phyloP scores from a whole-genome alignment of 768 basidiomycete species.

The Podaxis carcinomalis region DNA sequence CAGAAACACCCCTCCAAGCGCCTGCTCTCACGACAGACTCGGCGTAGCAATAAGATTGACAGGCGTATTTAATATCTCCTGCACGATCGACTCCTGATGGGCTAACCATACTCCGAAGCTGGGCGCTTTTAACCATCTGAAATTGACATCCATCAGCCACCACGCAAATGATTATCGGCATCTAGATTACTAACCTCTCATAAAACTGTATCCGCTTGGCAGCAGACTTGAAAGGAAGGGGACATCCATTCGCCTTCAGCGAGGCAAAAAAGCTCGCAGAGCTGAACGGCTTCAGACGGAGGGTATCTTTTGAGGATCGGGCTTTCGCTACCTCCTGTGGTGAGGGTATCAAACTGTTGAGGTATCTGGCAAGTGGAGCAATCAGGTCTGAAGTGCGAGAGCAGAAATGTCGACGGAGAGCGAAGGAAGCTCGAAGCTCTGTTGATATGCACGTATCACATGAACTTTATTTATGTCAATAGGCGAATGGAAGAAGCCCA shows the following conservation, averaged over 20 bases:
- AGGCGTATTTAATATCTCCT: conserved; percentile 40
- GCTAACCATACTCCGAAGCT: conserved; percentile 80
- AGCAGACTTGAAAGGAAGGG: conserved; percentile 70
- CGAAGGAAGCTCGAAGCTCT: conserved; percentile 63
- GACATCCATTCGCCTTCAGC: conserved; percentile 63
- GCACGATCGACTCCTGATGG: conserved; percentile 68
- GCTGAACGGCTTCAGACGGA: conserved; percentile 69
- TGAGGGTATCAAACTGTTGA: conserved; percentile 80
- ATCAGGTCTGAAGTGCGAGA: conserved; percentile 83
- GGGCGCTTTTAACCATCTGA: conserved; percentile 65
- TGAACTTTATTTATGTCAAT: neutral
- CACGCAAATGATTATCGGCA: neutral
- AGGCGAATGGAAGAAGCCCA: conserved; percentile 15
- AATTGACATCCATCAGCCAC: neutral
- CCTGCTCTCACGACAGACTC: conserved; percentile 5
- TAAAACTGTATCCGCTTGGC: conserved; percentile 71
- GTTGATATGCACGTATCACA: neutral
- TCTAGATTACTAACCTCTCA: conserved; percentile 31
- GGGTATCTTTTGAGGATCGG: conserved; percentile 21
- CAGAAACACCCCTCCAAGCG: neutral
- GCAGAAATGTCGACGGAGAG: conserved; percentile 77
- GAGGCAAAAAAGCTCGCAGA: conserved; percentile 65
- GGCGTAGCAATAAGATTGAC: conserved; percentile 7
- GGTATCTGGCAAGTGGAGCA: conserved; percentile 87
- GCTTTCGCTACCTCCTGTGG: conserved; percentile 46